Conservation (phyloP, 2,329 filamentous ascomycete genomes). For the Pleomassaria siparia region DNA sequence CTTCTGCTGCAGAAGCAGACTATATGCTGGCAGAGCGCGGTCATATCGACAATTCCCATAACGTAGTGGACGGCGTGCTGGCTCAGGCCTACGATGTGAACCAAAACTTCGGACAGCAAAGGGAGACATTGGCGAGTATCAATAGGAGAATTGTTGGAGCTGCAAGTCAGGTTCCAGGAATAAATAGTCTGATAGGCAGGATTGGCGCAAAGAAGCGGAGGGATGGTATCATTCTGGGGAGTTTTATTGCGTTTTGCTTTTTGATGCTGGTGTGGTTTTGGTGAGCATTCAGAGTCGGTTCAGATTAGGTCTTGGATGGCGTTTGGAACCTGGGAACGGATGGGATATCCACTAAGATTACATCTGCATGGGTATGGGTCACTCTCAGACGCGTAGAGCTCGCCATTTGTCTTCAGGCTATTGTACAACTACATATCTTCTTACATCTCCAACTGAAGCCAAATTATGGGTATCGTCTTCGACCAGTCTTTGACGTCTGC, state of each 20-base stretch:
- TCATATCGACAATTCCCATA: conserved; percentile 85
- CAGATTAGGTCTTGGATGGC: conserved; percentile 14
- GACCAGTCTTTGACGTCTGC: not conserved
- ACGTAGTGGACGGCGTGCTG: conserved; percentile 84
- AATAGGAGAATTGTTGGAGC: conserved; percentile 87
- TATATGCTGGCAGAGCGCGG: conserved; percentile 94
- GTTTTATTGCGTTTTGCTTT: conserved; percentile 90
- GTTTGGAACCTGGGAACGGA: conserved; percentile 27
- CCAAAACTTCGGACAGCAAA: conserved; percentile 83
- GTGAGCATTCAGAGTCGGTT: conserved; percentile 21
- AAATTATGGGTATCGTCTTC: not conserved
- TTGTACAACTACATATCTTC: conserved; percentile 10
- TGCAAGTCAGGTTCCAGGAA: conserved; percentile 86
- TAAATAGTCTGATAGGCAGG: conserved; percentile 87
- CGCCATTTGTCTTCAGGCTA: conserved; percentile 4
- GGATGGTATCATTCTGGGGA: conserved; percentile 89
- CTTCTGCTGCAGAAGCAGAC: conserved; percentile 81
- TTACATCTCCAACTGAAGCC: not conserved
- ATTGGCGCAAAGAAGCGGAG: conserved; percentile 94
- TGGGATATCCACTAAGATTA: conserved; percentile 28
- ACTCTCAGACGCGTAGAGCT: conserved; percentile 7
- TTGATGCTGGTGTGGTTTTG: conserved; percentile 70
- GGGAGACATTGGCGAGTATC: conserved; percentile 84
- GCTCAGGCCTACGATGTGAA: conserved; percentile 97
- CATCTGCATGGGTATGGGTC: conserved; percentile 8